These are phyloP conservation scores for Petunia secreta DNA, from an alignment of 257 asterid species.

Conservation along the genomic window DNA sequence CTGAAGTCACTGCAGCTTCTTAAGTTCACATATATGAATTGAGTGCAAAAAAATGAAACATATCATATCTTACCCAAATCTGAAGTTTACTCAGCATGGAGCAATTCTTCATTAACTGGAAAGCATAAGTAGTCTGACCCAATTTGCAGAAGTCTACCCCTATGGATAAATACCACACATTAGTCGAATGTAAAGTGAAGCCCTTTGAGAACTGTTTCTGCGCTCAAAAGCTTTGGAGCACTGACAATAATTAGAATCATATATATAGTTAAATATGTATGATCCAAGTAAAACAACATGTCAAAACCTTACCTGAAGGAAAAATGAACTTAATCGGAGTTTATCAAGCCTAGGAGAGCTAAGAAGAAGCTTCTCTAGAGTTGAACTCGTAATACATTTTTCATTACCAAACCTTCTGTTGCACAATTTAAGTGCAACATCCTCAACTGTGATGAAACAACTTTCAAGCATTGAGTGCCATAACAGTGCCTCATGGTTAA, in stretches of 20 bases:
- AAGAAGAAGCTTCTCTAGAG: not conserved
- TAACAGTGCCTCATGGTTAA: too few species aligned
- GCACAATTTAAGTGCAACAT: too few species aligned
- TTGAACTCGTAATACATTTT: too few species aligned
- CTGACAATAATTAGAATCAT: not conserved
- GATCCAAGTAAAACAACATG: not conserved
- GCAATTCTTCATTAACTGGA: not conserved
- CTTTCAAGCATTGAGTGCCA: not conserved
- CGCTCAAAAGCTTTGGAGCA: not conserved
- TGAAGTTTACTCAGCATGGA: not conserved
- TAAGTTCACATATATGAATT: not conserved
- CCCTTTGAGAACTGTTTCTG: not conserved
- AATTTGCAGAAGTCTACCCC: not conserved
- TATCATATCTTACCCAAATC: not conserved
- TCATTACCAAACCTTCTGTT: too few species aligned
- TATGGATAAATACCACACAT: not conserved
- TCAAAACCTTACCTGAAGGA: conserved; percentile 11
- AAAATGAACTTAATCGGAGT: not conserved
- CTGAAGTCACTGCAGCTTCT: not conserved
- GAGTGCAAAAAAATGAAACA: not conserved
- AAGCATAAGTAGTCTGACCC: not conserved
- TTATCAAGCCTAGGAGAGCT: not conserved
- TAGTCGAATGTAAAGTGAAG: not conserved
- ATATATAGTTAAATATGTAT: not conserved
- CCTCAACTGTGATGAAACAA: not conserved